phyloP scores from a whole-genome alignment of 1,139 yeast species.

The Pichia sp. region DNA sequence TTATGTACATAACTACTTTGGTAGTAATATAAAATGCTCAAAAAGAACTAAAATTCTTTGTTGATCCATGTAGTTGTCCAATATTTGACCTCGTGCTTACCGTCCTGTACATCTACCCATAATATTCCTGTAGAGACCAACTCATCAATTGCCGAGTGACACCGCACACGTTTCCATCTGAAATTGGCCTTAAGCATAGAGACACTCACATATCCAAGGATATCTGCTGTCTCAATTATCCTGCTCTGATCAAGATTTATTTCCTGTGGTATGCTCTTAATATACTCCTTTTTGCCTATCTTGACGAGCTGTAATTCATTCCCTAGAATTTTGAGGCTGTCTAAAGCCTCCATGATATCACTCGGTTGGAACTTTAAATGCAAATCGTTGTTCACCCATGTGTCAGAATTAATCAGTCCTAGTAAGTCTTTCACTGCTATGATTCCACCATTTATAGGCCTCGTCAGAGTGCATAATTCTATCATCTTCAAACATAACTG shows the following conservation, averaged over 20 bases:
- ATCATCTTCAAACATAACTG: constrained; percentile 70
- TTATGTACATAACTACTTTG: neutral
- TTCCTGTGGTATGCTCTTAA: constrained; percentile 42
- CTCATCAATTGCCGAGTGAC: constrained; percentile 64
- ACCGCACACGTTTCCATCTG: constrained; percentile 64
- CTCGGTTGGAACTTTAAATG: constrained; percentile 31
- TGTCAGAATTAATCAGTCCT: constrained; percentile 32
- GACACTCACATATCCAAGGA: constrained; percentile 62
- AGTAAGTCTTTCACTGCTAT: constrained; percentile 60
- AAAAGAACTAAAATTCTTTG: constrained; percentile 6
- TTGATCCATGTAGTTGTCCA: constrained; percentile 61
- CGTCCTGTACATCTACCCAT: constrained; percentile 67
- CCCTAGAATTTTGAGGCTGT: constrained; percentile 29
- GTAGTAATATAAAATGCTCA: neutral
- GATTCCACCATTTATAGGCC: constrained; percentile 76
- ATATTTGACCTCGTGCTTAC: constrained; percentile 49
- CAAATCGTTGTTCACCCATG: constrained; percentile 35
- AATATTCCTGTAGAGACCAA: constrained; percentile 77
- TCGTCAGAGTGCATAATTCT: constrained; percentile 68
- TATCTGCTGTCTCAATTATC: constrained; percentile 69
- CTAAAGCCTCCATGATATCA: constrained; percentile 50
- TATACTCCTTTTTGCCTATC: constrained; percentile 33
- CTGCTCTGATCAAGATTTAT: constrained; percentile 61
- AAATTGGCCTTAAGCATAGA: constrained; percentile 65
- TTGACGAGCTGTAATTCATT: constrained; percentile 33